These are phyloP conservation scores for Coemansia sp. DNA, from an alignment of 192 early-diverging fungal species.

Conservation along the genomic window DNA sequence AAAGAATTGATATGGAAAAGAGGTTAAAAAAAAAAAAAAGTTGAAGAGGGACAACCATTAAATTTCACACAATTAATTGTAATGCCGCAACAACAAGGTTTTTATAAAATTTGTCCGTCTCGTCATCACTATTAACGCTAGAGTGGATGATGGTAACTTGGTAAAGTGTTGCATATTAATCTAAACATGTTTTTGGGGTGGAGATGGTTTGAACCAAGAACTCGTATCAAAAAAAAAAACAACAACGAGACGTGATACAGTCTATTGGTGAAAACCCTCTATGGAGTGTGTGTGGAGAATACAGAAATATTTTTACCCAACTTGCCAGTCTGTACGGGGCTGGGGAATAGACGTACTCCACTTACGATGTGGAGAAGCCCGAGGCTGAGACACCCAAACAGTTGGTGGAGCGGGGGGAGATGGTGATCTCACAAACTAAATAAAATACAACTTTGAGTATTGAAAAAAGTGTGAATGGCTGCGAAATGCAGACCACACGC, in stretches of 20 bases:
- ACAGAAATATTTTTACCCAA: not conserved
- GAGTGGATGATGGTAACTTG: not conserved
- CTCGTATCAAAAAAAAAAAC: not conserved
- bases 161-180: not conserved
- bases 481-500: not conserved
- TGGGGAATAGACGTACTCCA: not conserved
- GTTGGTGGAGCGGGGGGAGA: not conserved
- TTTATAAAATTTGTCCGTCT: not conserved
- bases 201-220: not conserved
- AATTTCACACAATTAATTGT: not conserved
- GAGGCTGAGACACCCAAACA: not conserved
- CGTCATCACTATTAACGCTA: not conserved
- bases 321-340: not conserved
- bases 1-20: not conserved
- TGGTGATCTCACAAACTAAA: not conserved
- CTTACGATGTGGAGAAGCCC: not conserved
- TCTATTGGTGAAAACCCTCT: not conserved
- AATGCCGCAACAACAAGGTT: not conserved
- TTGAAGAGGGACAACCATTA: not conserved
- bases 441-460: too few relatives aligned
- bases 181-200: not conserved
- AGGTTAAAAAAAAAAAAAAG: not conserved
- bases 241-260: not conserved
- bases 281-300: not conserved
- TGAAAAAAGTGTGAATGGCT: not conserved